Evolutionary conservation across 2,329 filamentous ascomycete species (phyloP), one percentile per base, ranked within the genome.

Genomic region (Aspergillus tubingensis): DNA sequence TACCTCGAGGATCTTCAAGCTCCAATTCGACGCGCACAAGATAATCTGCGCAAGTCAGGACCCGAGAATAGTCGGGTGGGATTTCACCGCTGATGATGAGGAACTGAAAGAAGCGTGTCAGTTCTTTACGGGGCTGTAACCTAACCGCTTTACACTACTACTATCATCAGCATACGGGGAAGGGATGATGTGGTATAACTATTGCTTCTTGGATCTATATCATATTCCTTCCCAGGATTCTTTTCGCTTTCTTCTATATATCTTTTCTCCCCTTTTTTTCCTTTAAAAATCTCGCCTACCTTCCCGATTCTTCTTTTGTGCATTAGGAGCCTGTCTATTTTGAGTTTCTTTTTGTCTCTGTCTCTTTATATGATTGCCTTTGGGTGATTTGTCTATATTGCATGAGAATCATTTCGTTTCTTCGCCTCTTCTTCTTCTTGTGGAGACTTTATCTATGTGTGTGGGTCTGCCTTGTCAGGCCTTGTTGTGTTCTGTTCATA

Each of bases 11-110:
- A 91, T 99, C 3, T 99, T 98, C 82, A 99, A 99, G 77, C 82
- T 98, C 38, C 95, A 99, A 75, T 99, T 97, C 68, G 95, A 99
- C 73, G 91, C 92, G 0, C 86, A 92, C 21, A 88, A 93, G 68
- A 96, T 99, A 67, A 90, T 99, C 57, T 97, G 93, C 79, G 97
- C 94, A 74, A 95, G 91, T 65, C 93, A 98, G 75, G 92, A 95
- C 59, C 88, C 88, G 41, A 87, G 90, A 15, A 98, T 99, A 71
- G 92, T 98, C 0, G 95, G 93, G 0, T 99, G 95, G 95, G 95
- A 99, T 76, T 99, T 98, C 82, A 95, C 92, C 61, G 91, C 92
- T 67, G 89, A 87, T 4, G 93, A 99, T 66, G 77, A 85, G 58
- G 90, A 96, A 67, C 85, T 97, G 56, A 86, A 91, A 58, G 88